Evolutionary conservation across 192 early-diverging fungal genomes (phyloP), one percentile per base, ranked within the genome.

Genomic region (Entomortierella chlamydospora): DNA sequence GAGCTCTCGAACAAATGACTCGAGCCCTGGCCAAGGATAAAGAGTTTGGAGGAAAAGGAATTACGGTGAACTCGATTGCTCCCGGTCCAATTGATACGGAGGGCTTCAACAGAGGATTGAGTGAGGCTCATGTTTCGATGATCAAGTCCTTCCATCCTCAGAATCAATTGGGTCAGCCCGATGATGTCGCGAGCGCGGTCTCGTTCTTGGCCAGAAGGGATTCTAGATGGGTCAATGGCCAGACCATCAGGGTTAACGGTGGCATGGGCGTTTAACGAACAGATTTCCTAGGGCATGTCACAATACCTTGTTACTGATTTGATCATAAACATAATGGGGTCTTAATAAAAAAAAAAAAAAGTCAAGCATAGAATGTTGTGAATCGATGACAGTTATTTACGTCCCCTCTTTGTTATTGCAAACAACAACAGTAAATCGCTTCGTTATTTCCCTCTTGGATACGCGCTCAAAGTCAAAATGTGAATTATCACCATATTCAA

Each of bases 1-100:
- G 93, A 47, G 93, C 90, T 22, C 85, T 91, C 63, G 86, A 93
- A 76, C 93, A 92, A 30, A 83, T 96, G 73, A 88, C 86, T 84
- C 90, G 91, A 85, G 90, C 91, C 15, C 84, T 96, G 68, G 91
- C 94, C 37, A 82, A 68, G 73, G 73, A 76, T 62, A 22, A 50
- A 17, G 18, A 50, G 4, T 45, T 76, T n/a, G 73, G 73, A 8
- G 15, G 65, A 1, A 68, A 57, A 8, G 73, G 73, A 28, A 63
- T 76, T 13, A 76, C 65, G 11, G 73, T 68, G 53, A 76, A 76
- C 53, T 62, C 50, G 37, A 18, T 76, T 18, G 66, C 52, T 25
- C 73, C 73, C 1, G 73, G 73, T 8, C 58, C 72, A 0, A 74
- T 61, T 18, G 72, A 74, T 37, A 74, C 72, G 13, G 72, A 74